Conservation (phyloP, 371 early-diverging fungal genomes). For the Saksenaea vasiformis region DNA sequence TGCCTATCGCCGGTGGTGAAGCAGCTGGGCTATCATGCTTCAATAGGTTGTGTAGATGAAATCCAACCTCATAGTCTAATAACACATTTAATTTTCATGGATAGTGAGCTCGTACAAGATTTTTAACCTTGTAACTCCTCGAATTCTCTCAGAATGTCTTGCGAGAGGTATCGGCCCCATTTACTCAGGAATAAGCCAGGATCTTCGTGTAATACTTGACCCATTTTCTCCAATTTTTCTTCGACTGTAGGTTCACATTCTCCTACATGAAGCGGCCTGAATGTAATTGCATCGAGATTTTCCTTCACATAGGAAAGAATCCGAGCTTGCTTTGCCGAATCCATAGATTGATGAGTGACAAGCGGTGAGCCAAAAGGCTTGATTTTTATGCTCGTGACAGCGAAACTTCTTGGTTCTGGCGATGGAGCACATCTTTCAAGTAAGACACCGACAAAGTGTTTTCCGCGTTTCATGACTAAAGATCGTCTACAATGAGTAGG, state of each 20-base stretch:
- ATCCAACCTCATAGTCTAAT: constrained; percentile 48
- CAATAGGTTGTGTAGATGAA: constrained; percentile 31
- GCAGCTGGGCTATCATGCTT: constrained; percentile 10
- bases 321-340: neutral
- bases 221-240: constrained; percentile 38
- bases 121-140: constrained; percentile 24
- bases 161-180: constrained; percentile 49
- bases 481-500: neutral
- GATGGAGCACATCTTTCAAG: constrained; percentile 1
- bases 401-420: neutral
- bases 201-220: constrained; percentile 27
- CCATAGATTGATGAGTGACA: constrained; percentile 6
- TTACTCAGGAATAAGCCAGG: constrained; percentile 49
- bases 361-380: neutral
- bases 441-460: neutral
- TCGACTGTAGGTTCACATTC: constrained; percentile 31
- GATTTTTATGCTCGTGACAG: constrained; percentile 9
- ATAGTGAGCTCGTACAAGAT: neutral
- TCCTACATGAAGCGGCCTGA: constrained; percentile 39
- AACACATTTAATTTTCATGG: neutral
- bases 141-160: constrained; percentile 31
- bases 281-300: constrained; percentile 36
- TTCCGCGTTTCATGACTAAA: constrained; percentile 1
- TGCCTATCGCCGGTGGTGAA: neutral
- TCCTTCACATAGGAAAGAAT: constrained; percentile 12